Evolutionary conservation across 805 yeast species (phyloP).

Genomic region (Yamadazyma sp.): DNA sequence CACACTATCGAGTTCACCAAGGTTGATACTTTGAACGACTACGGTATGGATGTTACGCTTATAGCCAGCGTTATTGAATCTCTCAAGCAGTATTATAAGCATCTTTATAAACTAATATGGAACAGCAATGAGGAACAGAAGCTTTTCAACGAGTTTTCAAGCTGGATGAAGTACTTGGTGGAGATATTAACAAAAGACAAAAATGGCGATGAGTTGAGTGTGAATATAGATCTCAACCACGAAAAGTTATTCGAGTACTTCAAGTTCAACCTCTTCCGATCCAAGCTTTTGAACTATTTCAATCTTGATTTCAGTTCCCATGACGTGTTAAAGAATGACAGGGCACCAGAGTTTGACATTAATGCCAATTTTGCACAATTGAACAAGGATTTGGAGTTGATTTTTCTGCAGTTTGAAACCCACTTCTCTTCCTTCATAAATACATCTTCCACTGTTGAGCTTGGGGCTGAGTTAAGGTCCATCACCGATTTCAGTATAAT

Average conservation of each 20-base stretch:
- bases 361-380: neutral
- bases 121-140: slow-evolving; percentile 47
- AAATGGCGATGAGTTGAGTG: slow-evolving; percentile 30
- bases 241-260: slow-evolving; percentile 26
- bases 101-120: slow-evolving; percentile 39
- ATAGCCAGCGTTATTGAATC: slow-evolving; percentile 8
- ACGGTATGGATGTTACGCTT: slow-evolving; percentile 10
- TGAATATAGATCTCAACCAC: slow-evolving; percentile 15
- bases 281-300: slow-evolving; percentile 22
- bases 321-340: neutral
- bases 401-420: slow-evolving; percentile 7
- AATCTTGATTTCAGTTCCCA: slow-evolving; percentile 5
- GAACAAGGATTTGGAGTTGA: neutral
- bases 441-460: neutral
- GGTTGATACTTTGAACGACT: slow-evolving; percentile 10
- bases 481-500: slow-evolving; percentile 1
- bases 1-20: slow-evolving; percentile 40
- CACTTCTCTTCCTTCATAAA: slow-evolving; percentile 11
- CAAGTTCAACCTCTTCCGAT: slow-evolving; percentile 21
- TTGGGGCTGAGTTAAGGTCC: neutral
- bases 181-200: slow-evolving; percentile 35
- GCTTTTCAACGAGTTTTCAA: slow-evolving; percentile 43
- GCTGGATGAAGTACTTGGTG: slow-evolving; percentile 43
- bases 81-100: slow-evolving; percentile 29
- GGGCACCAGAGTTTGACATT: slow-evolving; percentile 2